A percentile compares a stretch with the other conserved stretches of the same genome.
Evolutionary conservation across 2,329 filamentous ascomycete species (phyloP).

Genomic region (Aspergillus chevalieri): DNA sequence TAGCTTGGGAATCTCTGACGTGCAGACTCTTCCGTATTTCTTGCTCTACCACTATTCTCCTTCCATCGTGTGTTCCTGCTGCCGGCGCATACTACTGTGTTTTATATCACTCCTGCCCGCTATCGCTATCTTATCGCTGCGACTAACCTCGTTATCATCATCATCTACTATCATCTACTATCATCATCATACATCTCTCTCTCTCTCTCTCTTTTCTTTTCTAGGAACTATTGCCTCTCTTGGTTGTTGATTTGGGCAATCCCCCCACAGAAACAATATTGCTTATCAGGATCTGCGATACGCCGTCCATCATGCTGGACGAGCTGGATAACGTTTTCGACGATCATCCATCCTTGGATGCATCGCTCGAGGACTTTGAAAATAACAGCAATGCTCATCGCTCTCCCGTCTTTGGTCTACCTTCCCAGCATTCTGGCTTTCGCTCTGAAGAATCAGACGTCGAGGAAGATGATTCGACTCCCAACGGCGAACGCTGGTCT

Average conservation of each 20-base stretch:
- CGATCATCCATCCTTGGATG: constrained; percentile 55
- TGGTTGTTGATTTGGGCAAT: constrained; percentile 12
- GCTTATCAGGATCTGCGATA: constrained; percentile 19
- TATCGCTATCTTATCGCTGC: constrained; percentile 11
- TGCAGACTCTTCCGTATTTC: constrained; percentile 4
- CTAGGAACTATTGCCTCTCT: constrained; percentile 16
- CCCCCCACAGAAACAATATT: constrained; percentile 3
- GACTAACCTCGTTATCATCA: constrained; percentile 11
- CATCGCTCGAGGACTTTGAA: constrained; percentile 59
- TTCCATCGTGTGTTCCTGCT: constrained; percentile 1
- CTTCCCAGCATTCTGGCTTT: constrained; percentile 60
- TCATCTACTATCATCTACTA: not conserved
- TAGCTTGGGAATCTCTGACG: constrained; percentile 2
- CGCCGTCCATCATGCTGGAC: constrained; percentile 39
- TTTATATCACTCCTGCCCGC: constrained; percentile 3
- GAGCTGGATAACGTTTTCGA: constrained; percentile 48
- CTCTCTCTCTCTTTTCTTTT: constrained; percentile 12
- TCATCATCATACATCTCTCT: constrained; percentile 1
- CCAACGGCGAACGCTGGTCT: constrained; percentile 52
- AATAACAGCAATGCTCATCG: constrained; percentile 41
- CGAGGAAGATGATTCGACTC: constrained; percentile 29
- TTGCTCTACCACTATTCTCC: constrained; percentile 2
- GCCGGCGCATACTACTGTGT: constrained; percentile 1
- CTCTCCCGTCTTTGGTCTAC: constrained; percentile 49
- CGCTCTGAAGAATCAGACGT: constrained; percentile 48